Conservation (phyloP, 345 rosid species). For the Linum lewisii region DNA sequence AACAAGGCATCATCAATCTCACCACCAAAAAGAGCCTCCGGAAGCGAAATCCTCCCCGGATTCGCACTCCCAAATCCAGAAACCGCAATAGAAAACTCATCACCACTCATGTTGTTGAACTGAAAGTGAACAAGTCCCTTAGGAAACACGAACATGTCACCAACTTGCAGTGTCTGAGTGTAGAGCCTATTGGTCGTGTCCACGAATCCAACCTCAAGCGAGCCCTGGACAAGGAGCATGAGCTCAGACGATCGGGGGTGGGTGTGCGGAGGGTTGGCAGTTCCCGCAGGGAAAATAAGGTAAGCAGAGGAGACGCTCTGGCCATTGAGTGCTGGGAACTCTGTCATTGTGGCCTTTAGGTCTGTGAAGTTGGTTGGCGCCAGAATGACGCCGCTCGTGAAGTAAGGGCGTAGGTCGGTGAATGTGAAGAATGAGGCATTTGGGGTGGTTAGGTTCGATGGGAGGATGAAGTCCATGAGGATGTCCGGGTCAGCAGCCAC, state of each 20-base stretch:
- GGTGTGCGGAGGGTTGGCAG: constrained; percentile 13
- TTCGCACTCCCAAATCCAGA: constrained; percentile 19
- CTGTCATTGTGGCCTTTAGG: constrained; percentile 11
- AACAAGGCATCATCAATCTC: background rate
- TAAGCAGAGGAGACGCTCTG: constrained; percentile 16
- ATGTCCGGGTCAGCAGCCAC: background rate
- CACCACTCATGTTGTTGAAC: background rate
- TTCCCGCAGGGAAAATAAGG: constrained; percentile 7
- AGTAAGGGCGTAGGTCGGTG: background rate
- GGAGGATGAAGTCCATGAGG: background rate
- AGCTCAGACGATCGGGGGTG: constrained; percentile 18
- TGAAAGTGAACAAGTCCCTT: constrained; percentile 14
- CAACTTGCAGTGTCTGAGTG: constrained; percentile 6
- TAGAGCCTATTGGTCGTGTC: constrained; percentile 6
- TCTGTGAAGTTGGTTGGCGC: background rate
- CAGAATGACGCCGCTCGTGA: no score
- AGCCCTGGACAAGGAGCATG: constrained; percentile 8
- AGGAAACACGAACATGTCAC: constrained; percentile 16
- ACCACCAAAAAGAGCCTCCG: background rate
- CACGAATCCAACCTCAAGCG: constrained; percentile 6
- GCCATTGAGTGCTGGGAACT: constrained; percentile 17
- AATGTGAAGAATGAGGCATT: background rate
- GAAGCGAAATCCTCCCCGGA: constrained; percentile 9
- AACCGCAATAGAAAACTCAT: background rate
- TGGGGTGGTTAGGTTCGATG: background rate